Conservation (phyloP, 1,284 basidiomycete genomes). For the Filobasidium uniguttulatum region DNA sequence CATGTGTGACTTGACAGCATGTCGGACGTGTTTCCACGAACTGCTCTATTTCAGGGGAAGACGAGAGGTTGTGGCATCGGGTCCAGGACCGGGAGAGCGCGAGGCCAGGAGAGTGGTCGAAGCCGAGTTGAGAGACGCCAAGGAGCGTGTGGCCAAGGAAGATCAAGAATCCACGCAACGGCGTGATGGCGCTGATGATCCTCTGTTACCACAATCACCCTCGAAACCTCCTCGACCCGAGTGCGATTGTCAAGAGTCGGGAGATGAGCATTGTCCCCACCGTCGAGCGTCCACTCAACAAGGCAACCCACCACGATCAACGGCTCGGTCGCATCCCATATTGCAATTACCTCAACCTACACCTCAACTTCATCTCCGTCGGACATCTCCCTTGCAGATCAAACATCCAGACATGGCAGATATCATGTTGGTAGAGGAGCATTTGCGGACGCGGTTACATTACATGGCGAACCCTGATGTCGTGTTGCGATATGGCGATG, state of each 20-base stretch:
- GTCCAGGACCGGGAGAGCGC: background rate
- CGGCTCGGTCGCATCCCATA: too few relatives aligned
- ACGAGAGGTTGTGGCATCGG: slow-evolving; percentile 8
- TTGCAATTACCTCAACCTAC: slow-evolving; percentile 3
- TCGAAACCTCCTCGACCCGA: slow-evolving; percentile 4
- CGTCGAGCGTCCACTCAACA: too few relatives aligned
- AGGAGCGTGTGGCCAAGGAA: slow-evolving; percentile 4
- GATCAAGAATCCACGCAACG: too few relatives aligned
- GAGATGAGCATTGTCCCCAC: too few relatives aligned
- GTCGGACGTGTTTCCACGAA: slow-evolving; percentile 16
- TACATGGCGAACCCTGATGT: slow-evolving; percentile 34
- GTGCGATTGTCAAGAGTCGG: too few relatives aligned
- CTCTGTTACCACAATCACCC: background rate
- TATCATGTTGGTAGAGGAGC: slow-evolving; percentile 36
- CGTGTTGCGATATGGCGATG: slow-evolving; percentile 13
- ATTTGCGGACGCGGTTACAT: slow-evolving; percentile 34
- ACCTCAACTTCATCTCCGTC: background rate
- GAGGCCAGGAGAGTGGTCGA: slow-evolving; percentile 4
- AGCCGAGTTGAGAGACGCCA: background rate
- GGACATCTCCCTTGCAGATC: slow-evolving; percentile 14
- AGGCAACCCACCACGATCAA: too few relatives aligned
- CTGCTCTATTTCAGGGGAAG: slow-evolving; percentile 15
- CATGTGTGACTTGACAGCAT: slow-evolving; percentile 16
- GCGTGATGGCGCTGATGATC: background rate
- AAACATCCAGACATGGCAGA: slow-evolving; percentile 37